These are phyloP conservation scores for Plasmodium inui DNA, from an alignment of 169 alveolate genomes.

Conservation along the genomic window DNA sequence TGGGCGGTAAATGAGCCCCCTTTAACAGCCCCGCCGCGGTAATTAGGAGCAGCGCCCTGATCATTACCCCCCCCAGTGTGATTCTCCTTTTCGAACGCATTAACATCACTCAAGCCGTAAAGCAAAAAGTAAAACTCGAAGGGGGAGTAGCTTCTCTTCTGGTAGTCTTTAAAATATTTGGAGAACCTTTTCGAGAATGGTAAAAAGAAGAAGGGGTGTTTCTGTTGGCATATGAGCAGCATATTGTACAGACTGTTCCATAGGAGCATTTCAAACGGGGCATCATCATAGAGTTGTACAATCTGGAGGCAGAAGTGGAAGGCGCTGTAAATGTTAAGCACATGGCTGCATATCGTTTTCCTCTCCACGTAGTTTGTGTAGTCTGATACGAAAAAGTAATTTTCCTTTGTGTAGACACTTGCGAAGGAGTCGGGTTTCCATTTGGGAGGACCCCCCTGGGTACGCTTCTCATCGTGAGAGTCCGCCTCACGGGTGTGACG, in stretches of 20 bases:
- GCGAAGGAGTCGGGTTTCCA: neutral
- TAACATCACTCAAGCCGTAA: constrained; percentile 30
- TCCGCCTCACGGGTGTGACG: neutral
- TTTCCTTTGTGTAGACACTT: neutral
- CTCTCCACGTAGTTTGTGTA: constrained; percentile 71
- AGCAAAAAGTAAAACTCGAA: constrained; percentile 57
- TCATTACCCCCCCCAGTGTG: neutral
- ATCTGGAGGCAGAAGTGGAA: constrained; percentile 24
- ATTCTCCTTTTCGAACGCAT: constrained; percentile 21
- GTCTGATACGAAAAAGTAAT: constrained; percentile 44
- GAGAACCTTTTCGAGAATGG: constrained; percentile 52
- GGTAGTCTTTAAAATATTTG: constrained; percentile 49
- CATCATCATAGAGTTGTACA: neutral
- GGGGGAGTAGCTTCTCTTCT: constrained; percentile 23
- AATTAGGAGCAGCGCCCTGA: neutral
- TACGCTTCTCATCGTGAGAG: neutral
- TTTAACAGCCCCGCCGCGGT: neutral
- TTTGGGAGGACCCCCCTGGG: neutral
- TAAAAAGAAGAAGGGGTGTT: constrained; percentile 59
- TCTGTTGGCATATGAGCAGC: constrained; percentile 70
- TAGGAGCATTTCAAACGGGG: constrained; percentile 58
- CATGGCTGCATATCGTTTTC: constrained; percentile 64
- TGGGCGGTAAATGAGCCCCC: neutral
- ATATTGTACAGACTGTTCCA: constrained; percentile 53
- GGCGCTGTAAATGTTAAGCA: constrained; percentile 36